A percentile compares a stretch with the other conserved stretches of the same genome.
phyloP scores from a whole-genome alignment of 1,284 basidiomycete species.

The Microbotryum silenes-acaulis region DNA sequence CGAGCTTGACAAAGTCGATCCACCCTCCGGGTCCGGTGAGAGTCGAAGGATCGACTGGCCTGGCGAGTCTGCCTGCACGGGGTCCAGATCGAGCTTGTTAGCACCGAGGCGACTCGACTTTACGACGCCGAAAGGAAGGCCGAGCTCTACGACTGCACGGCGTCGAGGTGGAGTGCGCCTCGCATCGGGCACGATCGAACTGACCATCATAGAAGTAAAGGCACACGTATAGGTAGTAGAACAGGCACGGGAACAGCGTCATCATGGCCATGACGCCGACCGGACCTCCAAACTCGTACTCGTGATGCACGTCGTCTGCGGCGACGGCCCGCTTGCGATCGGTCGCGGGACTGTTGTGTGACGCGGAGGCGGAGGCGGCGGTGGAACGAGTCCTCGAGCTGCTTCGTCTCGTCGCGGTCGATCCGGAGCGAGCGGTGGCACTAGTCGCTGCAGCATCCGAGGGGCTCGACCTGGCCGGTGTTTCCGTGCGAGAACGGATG shows the following conservation, averaged over 20 bases:
- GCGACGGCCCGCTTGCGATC: not conserved
- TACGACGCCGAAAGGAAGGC: not conserved
- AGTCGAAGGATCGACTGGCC: conserved; percentile 4
- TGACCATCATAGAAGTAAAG: conserved; percentile 91
- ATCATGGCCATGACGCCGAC: conserved; percentile 88
- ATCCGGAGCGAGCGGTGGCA: too few relatives aligned
- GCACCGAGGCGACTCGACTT: not conserved
- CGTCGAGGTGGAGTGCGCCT: conserved; percentile 4
- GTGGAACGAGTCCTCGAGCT: too few relatives aligned
- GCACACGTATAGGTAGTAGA: conserved; percentile 99
- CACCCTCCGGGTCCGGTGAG: conserved; percentile 25
- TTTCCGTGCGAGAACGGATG: too few relatives aligned
- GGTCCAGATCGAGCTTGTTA: not conserved
- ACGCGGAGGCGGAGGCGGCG: too few relatives aligned
- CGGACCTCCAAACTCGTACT: conserved; percentile 92
- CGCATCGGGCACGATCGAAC: conserved; percentile 35
- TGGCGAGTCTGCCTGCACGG: conserved; percentile 15
- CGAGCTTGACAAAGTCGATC: conserved; percentile 23
- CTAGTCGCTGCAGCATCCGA: too few relatives aligned
- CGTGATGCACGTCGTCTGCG: conserved; percentile 10
- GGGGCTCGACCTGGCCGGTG: too few relatives aligned
- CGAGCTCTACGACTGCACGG: not conserved
- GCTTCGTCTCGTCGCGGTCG: too few relatives aligned
- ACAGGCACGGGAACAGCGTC: conserved; percentile 79
- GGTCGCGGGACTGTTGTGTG: too few relatives aligned